Percentiles rank a stretch among this genome's conserved stretches.
These are phyloP conservation scores for Cyclanthera cordifolia DNA, from an alignment of 306 rosid genomes.

Conservation along the genomic window DNA sequence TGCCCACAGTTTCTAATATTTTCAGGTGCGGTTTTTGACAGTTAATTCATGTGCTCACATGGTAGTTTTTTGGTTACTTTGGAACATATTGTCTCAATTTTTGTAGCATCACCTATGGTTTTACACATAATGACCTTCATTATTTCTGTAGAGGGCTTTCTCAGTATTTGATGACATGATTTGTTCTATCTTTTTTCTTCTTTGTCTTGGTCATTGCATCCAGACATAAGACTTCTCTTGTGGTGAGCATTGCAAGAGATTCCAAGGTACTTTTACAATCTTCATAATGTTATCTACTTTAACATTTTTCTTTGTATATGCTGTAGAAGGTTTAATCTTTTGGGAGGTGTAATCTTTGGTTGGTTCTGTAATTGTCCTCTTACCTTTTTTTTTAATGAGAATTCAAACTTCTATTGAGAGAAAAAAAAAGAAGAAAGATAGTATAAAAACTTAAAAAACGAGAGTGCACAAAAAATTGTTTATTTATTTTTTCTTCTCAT, in stretches of 20 bases:
- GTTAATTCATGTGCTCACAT: background rate
- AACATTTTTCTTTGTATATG: background rate
- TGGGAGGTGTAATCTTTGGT: background rate
- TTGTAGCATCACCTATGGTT: background rate
- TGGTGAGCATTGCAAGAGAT: constrained; percentile 68
- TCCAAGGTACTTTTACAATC: constrained; percentile 41
- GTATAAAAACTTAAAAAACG: too few species aligned
- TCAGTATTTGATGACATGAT: background rate
- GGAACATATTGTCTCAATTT: background rate
- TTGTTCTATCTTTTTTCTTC: background rate
- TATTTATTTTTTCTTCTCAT: background rate
- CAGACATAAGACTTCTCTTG: constrained; percentile 67
- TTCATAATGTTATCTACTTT: background rate
- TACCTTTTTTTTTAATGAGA: too few species aligned
- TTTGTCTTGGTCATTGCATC: constrained; percentile 18
- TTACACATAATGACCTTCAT: background rate
- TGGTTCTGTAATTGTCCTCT: background rate
- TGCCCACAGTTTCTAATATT: too few species aligned
- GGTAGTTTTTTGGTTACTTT: background rate
- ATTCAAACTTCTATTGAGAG: too few species aligned
- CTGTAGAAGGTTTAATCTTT: background rate
- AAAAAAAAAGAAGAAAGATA: too few species aligned
- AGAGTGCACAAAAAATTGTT: too few species aligned
- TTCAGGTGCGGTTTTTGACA: too few species aligned
- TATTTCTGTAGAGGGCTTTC: background rate